Percentiles rank a stretch among this genome's conserved stretches.
Evolutionary conservation across 306 rosid genomes (phyloP).

Genomic region (Astragalus membranaceus): DNA sequence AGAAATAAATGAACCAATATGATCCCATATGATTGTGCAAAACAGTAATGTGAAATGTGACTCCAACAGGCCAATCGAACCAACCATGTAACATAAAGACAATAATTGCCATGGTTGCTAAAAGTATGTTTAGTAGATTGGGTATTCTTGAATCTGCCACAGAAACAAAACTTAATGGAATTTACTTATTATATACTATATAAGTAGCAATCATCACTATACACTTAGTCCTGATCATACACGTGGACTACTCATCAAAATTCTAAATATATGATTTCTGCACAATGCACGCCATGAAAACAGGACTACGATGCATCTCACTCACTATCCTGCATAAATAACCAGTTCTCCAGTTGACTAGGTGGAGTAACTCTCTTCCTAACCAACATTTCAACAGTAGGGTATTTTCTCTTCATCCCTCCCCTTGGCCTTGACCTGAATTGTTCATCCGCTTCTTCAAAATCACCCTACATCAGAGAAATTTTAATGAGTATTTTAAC

Average conservation of each 20-base stretch:
- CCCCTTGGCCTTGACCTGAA: conserved; percentile 77
- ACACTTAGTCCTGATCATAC: background rate
- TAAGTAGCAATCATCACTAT: background rate
- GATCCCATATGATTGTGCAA: too few species aligned
- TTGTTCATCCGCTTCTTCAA: conserved; percentile 61
- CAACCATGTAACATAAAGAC: too few species aligned
- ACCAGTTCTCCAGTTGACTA: conserved; percentile 30
- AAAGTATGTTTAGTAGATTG: too few species aligned
- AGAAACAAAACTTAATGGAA: too few species aligned
- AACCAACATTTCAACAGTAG: conserved; percentile 59
- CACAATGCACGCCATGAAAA: background rate
- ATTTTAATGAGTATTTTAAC: too few species aligned
- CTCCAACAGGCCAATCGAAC: too few species aligned
- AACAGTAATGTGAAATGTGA: too few species aligned
- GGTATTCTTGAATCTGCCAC: too few species aligned
- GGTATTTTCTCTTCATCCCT: conserved; percentile 65
- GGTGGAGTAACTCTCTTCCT: conserved; percentile 77
- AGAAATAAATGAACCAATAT: too few species aligned
- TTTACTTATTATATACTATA: too few species aligned
- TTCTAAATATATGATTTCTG: background rate
- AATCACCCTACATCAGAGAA: conserved; percentile 58
- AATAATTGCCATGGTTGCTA: too few species aligned
- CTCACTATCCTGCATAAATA: conserved; percentile 20
- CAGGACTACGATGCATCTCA: background rate
- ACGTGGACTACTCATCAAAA: background rate